Evolutionary conservation across 345 rosid genomes (phyloP), one percentile per base, ranked within the genome.

Genomic region (Turnera subulata): DNA sequence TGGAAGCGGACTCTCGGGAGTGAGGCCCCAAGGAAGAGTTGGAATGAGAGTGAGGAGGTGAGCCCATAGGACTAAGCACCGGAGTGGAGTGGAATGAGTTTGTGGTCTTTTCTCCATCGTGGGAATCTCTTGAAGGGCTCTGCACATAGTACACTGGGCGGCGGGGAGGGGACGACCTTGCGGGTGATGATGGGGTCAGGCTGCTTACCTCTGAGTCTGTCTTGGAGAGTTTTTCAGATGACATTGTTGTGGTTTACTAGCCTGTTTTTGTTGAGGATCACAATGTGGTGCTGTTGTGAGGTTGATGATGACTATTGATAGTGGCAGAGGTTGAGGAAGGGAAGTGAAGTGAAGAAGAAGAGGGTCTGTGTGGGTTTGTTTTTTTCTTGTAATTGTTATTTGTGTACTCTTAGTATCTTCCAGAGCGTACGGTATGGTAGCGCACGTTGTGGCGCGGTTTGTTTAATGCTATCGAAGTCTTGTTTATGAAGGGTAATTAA

Each of bases 11-110:
- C 35, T 79, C 86, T 0, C 84, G 84, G 8, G 90, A 83, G 53
- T 76, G 89, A 15, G 84, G 93, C 16, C 86, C 93, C 6, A 77
- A 65, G 25, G 89, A 85, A 20, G 93, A 82, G 83, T 83, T 83
- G 55, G 83, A 81, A 60, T 81, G 88, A 17, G 87, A 82, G 59
- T 84, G 88, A 16, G 84, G 90, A 11, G 88, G 95, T 0, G 95
- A 87, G 10, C 82, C 84, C 69, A 68, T 62, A 1, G 88, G 88
- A 70, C 88, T 86, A 33, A 84, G 62, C 1, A 66, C 80, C 2
- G 88, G 91, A 6, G 85, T 70, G 6, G 91, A 87, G 53, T 80
- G 91, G 71, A 80, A 77, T 1, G 88, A 87, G 67, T 82, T 84
- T 0, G 86, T 80, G 10, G 88, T 78, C 67, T 84, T 82, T 50